Base-by-base conservation (phyloP, 192 early-diverging fungal genomes). In the Coemansia sp. region DNA sequence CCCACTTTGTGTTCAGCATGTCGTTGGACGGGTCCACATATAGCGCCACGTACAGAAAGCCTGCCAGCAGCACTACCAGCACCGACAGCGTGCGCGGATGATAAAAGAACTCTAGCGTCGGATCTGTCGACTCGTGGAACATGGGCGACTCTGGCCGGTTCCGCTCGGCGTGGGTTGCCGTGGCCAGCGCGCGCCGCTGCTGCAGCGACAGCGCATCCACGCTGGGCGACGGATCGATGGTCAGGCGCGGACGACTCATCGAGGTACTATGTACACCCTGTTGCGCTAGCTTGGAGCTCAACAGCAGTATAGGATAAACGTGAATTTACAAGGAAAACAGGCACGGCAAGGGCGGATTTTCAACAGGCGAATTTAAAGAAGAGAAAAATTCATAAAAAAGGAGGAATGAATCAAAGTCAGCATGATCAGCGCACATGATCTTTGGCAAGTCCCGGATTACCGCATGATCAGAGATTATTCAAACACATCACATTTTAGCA, bases 1-100 rank as follows among this genome's bases (percentile, higher is more conserved):
- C 77, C 66, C 71, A 74, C 21, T 64, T 62, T 67, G 77, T 74
- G 61, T 80, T 80, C 27, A 74, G 67, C 54, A 69, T 72, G 60
- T 70, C 67, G 59, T 73, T 71, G 10, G 77, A 73, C 27, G 71
- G 69, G 40, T 80, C 77, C 7, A 62, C 45, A 21, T 42, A 74
- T 16, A 80, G 61, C n/a, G 77, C 77, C 1, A 73, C 67, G 31
- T 80, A 80, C 21, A 80, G 57, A 22, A 80, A 74, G 12, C 77
- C 77, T 0, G 69, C 71, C 35, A 80, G 38, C 24, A 80, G 60
- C 12, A 47, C 67, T 6, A 63, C 59, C 16, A 80, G 64, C 2
- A 64, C 64, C 0, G 77, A 70, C 30, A 80, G 48, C 0, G 77
- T 80, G 58, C 72, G 77, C 18, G 77, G 77, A 44, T 71, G 77